A percentile compares a stretch with the other conserved stretches of the same genome.
Conservation (phyloP, 192 early-diverging fungal species). For the Backusella tarrabulga region DNA sequence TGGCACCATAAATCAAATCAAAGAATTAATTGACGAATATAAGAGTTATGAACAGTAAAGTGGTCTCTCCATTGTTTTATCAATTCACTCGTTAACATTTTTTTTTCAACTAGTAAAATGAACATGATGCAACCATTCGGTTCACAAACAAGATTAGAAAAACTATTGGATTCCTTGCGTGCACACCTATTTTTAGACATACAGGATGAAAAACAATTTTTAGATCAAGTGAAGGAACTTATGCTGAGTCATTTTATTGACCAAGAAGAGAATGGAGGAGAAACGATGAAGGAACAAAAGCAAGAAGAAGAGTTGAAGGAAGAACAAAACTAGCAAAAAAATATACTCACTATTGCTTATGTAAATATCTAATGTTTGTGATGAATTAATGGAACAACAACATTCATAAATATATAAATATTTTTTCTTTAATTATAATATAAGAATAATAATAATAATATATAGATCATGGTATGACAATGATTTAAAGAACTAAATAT, state of each 20-base stretch:
- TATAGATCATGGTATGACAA: background rate
- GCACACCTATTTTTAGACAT: conserved; percentile 45
- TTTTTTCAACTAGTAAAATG: conserved; percentile 37
- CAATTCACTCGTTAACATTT: background rate
- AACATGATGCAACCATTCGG: conserved; percentile 55
- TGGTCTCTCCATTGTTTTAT: background rate
- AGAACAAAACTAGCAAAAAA: background rate
- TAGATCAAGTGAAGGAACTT: conserved; percentile 40
- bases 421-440: background rate
- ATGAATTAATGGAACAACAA: background rate
- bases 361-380: background rate
- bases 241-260: conserved; percentile 34
- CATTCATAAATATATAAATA: background rate
- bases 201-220: conserved; percentile 33
- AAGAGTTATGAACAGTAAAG: conserved; percentile 57
- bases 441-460: background rate
- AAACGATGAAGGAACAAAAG: background rate
- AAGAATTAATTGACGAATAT: conserved; percentile 59
- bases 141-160: conserved; percentile 58
- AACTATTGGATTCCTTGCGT: conserved; percentile 53
- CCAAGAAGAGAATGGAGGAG: background rate
- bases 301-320: too few species aligned
- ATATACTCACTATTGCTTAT: background rate
- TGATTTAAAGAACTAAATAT: background rate
- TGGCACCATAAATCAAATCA: conserved; percentile 54